Evolutionary conservation across 176 grass and related monocot genomes (phyloP).

Genomic region (Triticum monococcum): DNA sequence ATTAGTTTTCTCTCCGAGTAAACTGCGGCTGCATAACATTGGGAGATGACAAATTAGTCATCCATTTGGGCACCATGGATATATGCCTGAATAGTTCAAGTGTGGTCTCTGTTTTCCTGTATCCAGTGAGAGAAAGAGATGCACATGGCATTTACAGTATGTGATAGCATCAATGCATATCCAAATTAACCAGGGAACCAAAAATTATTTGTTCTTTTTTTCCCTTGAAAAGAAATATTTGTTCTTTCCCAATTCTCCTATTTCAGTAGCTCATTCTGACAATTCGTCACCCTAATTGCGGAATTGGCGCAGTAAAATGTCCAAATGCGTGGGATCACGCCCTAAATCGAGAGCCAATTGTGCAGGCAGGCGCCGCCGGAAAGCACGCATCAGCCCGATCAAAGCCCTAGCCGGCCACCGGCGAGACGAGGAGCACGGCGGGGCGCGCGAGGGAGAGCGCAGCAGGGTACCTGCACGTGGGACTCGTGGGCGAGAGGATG

Average conservation of each 20-base stretch:
- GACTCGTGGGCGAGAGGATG: no score
- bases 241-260: background rate
- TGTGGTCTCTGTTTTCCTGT: background rate
- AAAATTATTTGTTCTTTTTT: background rate
- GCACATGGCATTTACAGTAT: background rate
- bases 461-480: background rate
- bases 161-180: background rate
- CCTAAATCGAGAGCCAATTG: background rate
- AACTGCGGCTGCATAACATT: background rate
- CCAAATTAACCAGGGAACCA: background rate
- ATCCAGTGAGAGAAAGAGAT: background rate
- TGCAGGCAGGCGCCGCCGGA: background rate
- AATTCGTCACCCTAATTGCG: background rate
- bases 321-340: background rate
- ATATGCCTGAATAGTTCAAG: background rate
- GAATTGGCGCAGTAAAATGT: background rate
- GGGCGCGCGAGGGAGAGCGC: background rate
- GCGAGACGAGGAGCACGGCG: background rate
- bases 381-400: background rate
- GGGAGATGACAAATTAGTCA: no score
- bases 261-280: background rate
- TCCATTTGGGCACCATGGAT: background rate
- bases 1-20: background rate
- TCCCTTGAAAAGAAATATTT: no score
- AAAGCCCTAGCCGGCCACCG: conserved; percentile 17